Evolutionary conservation across 192 early-diverging fungal species (phyloP).

Genomic region (Powellomyces hirtus): DNA sequence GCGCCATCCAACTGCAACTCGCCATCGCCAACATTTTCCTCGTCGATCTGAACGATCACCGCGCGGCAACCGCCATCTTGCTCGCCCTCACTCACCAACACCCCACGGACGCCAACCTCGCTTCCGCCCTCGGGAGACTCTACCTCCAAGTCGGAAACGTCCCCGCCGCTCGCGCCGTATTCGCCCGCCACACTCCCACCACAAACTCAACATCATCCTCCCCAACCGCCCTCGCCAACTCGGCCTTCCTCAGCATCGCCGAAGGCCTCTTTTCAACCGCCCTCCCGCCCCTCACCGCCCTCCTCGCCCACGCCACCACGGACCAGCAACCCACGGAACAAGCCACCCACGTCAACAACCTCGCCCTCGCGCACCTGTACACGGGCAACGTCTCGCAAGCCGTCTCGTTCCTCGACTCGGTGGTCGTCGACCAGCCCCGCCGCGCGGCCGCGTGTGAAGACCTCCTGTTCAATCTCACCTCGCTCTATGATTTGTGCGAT

Average conservation of each 20-base stretch:
- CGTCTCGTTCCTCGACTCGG: conserved; percentile 36
- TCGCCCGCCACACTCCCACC: background rate
- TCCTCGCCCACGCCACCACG: conserved; percentile 4
- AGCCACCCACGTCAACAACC: conserved; percentile 45
- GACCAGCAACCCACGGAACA: background rate
- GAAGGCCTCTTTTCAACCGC: conserved; percentile 23
- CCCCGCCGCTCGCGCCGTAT: conserved; percentile 13
- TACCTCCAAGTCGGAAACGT: conserved; percentile 42
- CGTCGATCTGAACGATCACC: conserved; percentile 30
- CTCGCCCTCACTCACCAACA: background rate
- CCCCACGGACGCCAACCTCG: conserved; percentile 16
- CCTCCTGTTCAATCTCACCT: conserved; percentile 46
- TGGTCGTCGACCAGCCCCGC: conserved; percentile 30
- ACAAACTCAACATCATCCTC: too few relatives aligned
- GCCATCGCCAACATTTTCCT: conserved; percentile 28
- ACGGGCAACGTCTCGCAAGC: conserved; percentile 43
- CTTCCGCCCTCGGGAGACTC: conserved; percentile 31
- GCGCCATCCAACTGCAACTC: conserved; percentile 20
- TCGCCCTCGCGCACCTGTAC: conserved; percentile 45
- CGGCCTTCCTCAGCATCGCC: conserved; percentile 30
- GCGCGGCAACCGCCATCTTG: conserved; percentile 24
- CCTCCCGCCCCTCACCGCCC: conserved; percentile 22
- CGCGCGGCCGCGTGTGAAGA: conserved; percentile 20
- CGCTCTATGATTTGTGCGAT: conserved; percentile 47
- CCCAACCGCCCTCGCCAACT: conserved; percentile 22